phyloP scores from a whole-genome alignment of 2,329 filamentous ascomycete species.

The Arthroderma sp. region DNA sequence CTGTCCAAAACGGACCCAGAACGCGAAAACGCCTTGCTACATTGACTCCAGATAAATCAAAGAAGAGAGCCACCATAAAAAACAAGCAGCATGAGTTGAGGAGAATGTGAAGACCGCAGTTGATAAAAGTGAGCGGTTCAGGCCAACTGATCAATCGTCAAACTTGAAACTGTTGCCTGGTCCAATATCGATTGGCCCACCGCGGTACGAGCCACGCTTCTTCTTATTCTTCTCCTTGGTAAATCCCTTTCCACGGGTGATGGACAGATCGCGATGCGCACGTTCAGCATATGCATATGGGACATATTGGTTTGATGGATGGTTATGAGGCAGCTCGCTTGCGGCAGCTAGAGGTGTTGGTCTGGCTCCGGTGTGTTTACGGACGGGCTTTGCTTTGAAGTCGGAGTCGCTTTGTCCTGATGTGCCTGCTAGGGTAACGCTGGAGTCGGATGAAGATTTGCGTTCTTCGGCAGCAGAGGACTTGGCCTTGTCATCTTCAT shows the following conservation, averaged over 20 bases:
- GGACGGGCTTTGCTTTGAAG: slow-evolving; percentile 22
- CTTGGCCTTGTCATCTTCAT: slow-evolving; percentile 18
- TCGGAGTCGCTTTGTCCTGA: slow-evolving; percentile 16
- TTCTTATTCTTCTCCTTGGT: slow-evolving; percentile 99
- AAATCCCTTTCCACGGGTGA: slow-evolving; percentile 92
- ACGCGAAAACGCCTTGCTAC: slow-evolving; percentile 3
- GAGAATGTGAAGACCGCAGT: too few relatives aligned
- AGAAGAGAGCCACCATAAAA: not conserved
- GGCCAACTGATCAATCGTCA: slow-evolving; percentile 53
- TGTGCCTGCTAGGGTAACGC: slow-evolving; percentile 20
- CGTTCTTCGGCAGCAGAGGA: slow-evolving; percentile 11
- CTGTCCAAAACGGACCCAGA: not conserved
- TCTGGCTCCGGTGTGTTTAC: slow-evolving; percentile 41
- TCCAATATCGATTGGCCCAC: slow-evolving; percentile 72
- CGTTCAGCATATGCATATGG: slow-evolving; percentile 78
- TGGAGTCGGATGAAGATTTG: slow-evolving; percentile 23
- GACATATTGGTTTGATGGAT: slow-evolving; percentile 71
- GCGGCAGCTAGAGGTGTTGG: slow-evolving; percentile 66
- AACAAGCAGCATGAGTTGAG: not conserved
- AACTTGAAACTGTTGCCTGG: slow-evolving; percentile 87
- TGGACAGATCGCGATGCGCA: slow-evolving; percentile 75
- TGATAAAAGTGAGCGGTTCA: not conserved
- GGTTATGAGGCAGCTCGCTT: slow-evolving; percentile 53
- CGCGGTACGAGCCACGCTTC: slow-evolving; percentile 80
- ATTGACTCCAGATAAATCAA: not conserved